phyloP scores from a whole-genome alignment of 208 protist genomes.

The Trypanosoma caninum region DNA sequence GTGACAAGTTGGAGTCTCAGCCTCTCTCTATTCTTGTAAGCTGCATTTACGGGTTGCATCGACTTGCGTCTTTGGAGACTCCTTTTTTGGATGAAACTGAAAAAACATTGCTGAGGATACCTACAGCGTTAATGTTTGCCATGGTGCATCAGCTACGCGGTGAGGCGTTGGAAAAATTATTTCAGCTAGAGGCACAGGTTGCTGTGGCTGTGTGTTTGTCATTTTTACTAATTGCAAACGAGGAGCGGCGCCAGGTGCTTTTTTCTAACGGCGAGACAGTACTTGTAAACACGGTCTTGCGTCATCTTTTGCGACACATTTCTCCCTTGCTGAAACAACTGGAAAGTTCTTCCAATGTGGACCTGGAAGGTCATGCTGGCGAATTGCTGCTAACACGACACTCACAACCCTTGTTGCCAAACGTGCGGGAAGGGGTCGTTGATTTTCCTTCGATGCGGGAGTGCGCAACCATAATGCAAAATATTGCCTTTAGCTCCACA shows the following conservation, averaged over 20 bases:
- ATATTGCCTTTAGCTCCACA: conserved; percentile 21
- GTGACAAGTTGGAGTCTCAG: conserved; percentile 65
- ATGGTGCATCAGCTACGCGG: conserved; percentile 45
- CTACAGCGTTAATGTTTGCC: conserved; percentile 46
- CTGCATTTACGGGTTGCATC: conserved; percentile 52
- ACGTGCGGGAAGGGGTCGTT: not conserved
- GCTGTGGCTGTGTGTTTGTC: conserved; percentile 36
- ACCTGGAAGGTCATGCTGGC: not conserved
- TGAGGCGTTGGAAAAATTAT: conserved; percentile 20
- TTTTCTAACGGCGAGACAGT: conserved; percentile 23
- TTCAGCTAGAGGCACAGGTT: conserved; percentile 19
- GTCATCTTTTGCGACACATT: conserved; percentile 15
- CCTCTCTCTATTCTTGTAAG: conserved; percentile 55
- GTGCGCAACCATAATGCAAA: conserved; percentile 31
- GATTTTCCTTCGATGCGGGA: conserved; percentile 24
- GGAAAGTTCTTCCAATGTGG: not conserved
- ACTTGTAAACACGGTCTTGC: conserved; percentile 26
- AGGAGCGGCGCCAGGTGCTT: conserved; percentile 18
- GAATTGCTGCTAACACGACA: not conserved
- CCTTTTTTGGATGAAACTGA: conserved; percentile 14
- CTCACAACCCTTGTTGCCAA: not conserved
- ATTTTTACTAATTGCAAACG: conserved; percentile 34
- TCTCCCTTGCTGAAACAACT: not conserved
- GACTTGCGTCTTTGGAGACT: conserved; percentile 22
- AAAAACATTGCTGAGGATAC: conserved; percentile 24